A percentile compares a stretch with the other conserved stretches of the same genome.
Conservation (phyloP, 768 basidiomycete genomes). For the Tremella fuciformis region DNA sequence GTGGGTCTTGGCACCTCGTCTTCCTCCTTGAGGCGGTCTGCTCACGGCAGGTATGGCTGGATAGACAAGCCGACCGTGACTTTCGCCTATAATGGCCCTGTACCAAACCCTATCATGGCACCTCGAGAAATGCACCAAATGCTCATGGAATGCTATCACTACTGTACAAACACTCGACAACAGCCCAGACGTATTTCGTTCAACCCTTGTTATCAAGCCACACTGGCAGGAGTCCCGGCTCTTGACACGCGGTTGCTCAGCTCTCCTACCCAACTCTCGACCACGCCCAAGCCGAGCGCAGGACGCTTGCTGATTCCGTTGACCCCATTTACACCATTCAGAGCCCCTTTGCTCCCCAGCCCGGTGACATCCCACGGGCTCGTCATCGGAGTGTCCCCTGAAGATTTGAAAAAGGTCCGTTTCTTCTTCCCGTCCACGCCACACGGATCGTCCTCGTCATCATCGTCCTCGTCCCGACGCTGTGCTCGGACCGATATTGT, state of each 20-base stretch:
- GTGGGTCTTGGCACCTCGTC: too few relatives aligned
- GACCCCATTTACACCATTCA: slow-evolving; percentile 2
- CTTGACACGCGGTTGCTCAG: slow-evolving; percentile 3
- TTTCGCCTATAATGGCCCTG: too few relatives aligned
- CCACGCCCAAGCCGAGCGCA: background rate
- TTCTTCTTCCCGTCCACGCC: slow-evolving; percentile 22
- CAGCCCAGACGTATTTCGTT: too few relatives aligned
- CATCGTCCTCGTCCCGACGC: background rate
- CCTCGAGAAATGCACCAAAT: too few relatives aligned
- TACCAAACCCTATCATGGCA: too few relatives aligned
- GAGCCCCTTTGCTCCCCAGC: background rate
- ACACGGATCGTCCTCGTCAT: slow-evolving; percentile 18
- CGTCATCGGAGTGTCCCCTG: background rate
- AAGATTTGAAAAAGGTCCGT: slow-evolving; percentile 29
- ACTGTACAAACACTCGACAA: too few relatives aligned
- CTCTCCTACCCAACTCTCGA: slow-evolving; percentile 1
- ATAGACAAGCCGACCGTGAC: background rate
- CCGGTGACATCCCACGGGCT: background rate
- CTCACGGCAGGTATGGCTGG: slow-evolving; percentile 2
- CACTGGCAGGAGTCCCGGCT: background rate
- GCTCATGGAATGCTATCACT: too few relatives aligned
- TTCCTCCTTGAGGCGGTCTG: too few relatives aligned
- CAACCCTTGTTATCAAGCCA: too few relatives aligned
- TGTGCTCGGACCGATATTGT: slow-evolving; percentile 2
- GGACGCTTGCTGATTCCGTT: background rate